Conservation (phyloP, 2,329 filamentous ascomycete species). For the Colletotrichum simmondsii region DNA sequence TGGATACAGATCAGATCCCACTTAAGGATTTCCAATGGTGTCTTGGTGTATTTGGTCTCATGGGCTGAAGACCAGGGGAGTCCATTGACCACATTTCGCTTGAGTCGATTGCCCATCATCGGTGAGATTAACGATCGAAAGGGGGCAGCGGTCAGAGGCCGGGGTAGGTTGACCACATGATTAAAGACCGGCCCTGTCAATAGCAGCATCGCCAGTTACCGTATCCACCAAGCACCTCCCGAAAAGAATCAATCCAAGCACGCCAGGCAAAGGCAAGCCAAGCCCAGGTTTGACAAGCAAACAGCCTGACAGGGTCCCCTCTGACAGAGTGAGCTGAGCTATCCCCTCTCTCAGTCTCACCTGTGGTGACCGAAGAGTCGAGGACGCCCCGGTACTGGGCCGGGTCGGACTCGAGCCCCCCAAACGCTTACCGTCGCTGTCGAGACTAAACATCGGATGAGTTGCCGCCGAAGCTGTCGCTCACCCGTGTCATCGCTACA, state of each 20-base stretch:
- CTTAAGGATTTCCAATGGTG: background rate
- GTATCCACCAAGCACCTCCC: conserved; percentile 11
- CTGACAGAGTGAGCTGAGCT: background rate
- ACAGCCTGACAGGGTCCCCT: background rate
- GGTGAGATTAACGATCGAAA: conserved; percentile 34
- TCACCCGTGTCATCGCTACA: conserved; percentile 6
- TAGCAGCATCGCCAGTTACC: background rate
- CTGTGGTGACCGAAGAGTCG: background rate
- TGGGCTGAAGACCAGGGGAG: background rate
- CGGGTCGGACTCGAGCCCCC: background rate
- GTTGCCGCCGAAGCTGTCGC: conserved; percentile 1
- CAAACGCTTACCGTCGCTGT: background rate
- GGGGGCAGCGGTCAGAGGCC: conserved; percentile 5
- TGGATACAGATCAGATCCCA: background rate
- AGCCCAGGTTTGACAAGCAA: background rate
- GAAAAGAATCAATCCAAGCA: background rate
- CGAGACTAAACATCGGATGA: conserved; percentile 7
- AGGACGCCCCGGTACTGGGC: background rate
- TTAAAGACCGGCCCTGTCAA: conserved; percentile 19
- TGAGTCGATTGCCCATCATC: conserved; percentile 29
- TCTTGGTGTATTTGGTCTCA: background rate
- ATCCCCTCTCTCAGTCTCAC: background rate
- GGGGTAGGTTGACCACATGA: conserved; percentile 30
- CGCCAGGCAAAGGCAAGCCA: background rate
- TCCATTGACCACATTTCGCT: conserved; percentile 25